These are phyloP conservation scores for Plasmodium gonderi DNA, from an alignment of 169 alveolate genomes.

Conservation along the genomic window DNA sequence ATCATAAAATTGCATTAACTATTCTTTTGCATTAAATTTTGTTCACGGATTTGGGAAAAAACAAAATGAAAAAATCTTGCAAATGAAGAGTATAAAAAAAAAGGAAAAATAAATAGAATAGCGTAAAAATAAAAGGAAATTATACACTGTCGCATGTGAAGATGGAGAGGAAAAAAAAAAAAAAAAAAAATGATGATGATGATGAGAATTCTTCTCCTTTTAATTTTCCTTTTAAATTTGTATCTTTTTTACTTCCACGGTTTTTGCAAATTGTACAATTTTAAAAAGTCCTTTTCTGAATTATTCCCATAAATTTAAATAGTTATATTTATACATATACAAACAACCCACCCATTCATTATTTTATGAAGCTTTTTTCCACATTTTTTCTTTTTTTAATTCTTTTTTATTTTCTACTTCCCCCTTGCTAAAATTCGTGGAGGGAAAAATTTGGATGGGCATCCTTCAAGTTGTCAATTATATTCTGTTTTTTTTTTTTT, in stretches of 20 bases:
- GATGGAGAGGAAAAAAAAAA: background rate
- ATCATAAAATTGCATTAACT: background rate
- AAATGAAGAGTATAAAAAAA: background rate
- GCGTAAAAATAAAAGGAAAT: background rate
- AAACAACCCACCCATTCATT: background rate
- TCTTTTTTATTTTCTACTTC: background rate
- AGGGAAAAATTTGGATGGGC: conserved; percentile 48
- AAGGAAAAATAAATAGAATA: background rate
- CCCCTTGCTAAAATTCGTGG: conserved; percentile 31
- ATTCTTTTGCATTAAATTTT: background rate
- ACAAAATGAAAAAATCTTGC: background rate
- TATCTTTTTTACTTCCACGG: too few species aligned
- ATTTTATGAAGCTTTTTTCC: background rate
- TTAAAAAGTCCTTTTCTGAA: background rate
- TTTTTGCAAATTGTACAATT: too few species aligned
- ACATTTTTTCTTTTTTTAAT: background rate
- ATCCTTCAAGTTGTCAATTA: conserved; percentile 33
- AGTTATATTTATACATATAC: too few species aligned
- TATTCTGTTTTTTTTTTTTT: conserved; percentile 18
- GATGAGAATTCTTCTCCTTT: background rate
- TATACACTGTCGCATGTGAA: background rate
- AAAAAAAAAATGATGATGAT: background rate
- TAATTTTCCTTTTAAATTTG: too few species aligned
- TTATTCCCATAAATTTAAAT: background rate
- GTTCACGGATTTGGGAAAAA: background rate